Evolutionary conservation across 495 filamentous ascomycete species (phyloP).

Genomic region (Opeltia flavorubescens): DNA sequence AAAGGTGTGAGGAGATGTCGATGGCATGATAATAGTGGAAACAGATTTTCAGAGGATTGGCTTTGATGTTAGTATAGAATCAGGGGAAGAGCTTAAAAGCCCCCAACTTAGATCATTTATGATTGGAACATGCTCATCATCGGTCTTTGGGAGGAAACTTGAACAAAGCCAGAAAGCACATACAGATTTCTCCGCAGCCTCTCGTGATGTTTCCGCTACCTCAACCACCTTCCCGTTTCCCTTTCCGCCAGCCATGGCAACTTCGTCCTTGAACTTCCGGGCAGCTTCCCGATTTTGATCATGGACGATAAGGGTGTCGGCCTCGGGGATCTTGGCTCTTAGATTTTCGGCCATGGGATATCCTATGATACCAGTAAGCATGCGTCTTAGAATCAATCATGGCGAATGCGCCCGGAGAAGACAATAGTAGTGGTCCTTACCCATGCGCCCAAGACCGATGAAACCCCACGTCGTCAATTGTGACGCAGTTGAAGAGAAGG

Average conservation of each 20-base stretch:
- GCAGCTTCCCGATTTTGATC: slow-evolving; percentile 57
- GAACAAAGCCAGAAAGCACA: slow-evolving; percentile 21
- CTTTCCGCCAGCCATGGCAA: slow-evolving; percentile 22
- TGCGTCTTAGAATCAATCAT: not conserved
- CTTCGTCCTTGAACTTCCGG: slow-evolving; percentile 46
- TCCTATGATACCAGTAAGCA: slow-evolving; percentile 29
- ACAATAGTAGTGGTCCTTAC: slow-evolving; percentile 30
- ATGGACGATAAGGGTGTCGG: slow-evolving; percentile 54
- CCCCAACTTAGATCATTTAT: slow-evolving; percentile 49
- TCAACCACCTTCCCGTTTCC: slow-evolving; percentile 36
- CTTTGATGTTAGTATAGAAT: slow-evolving; percentile 37
- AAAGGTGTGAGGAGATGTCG: not conserved
- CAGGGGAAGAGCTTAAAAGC: slow-evolving; percentile 34
- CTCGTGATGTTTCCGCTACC: slow-evolving; percentile 39
- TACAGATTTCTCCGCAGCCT: slow-evolving; percentile 63
- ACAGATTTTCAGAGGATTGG: slow-evolving; percentile 48
- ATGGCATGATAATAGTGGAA: not conserved
- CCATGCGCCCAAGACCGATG: slow-evolving; percentile 80
- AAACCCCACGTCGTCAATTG: slow-evolving; percentile 56
- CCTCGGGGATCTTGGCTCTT: slow-evolving; percentile 55
- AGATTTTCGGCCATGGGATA: slow-evolving; percentile 85
- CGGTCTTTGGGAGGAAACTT: not conserved
- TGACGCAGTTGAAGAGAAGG: slow-evolving; percentile 11
- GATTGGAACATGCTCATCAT: slow-evolving; percentile 43
- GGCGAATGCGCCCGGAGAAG: not conserved